Evolutionary conservation across 2,329 filamentous ascomycete species (phyloP), one percentile per base, ranked within the genome.

Genomic region (Aureobasidium sp.): DNA sequence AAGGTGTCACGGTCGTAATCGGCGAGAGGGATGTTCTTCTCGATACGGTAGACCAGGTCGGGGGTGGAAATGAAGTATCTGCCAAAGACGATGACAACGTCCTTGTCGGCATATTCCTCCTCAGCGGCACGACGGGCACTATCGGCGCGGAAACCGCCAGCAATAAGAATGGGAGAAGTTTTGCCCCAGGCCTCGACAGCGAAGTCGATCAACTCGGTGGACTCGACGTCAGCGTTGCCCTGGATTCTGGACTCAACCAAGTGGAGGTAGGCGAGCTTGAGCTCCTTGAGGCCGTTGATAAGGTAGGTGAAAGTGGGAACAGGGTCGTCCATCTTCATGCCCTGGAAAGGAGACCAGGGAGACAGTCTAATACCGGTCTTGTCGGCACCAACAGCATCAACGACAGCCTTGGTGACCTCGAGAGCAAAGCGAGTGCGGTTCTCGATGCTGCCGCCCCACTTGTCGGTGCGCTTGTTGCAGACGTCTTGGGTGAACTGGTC

Each of bases 271-370:
- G 84, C 80, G 15, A 89, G 73, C 1, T 79, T 76, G 1, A 85
- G 70, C 29, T 75, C 71, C 59, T 78, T 80, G 12, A 85, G 73
- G 45, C 80, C 77, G 35, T 73, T 67, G 45, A 84, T 76, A 8
- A 88, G 69, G 67, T 89, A 76, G 0, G 74, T 75, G 68, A 88
- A 90, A 64, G 89, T 85, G 0, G 85, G 82, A 9, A 83, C 68
- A 0, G 85, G 85, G 48, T 89, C 78, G 0, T 71, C 66, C 83
- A 88, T 87, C 66, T 67, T 68, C 85, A 89, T 86, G 35, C 79
- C 80, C 63, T 88, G 83, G 73, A 85, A 88, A 0, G 73, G 72
- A 54, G 79, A 82, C 74, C 80, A 88, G 0, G 86, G 86, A 2
- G 78, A 82, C 4, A 89, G 71, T 1, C 86, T 80, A 33, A 88